Evolutionary conservation across 306 rosid species (phyloP), one percentile per base, ranked within the genome.

Genomic region (Castanopsis chinensis): DNA sequence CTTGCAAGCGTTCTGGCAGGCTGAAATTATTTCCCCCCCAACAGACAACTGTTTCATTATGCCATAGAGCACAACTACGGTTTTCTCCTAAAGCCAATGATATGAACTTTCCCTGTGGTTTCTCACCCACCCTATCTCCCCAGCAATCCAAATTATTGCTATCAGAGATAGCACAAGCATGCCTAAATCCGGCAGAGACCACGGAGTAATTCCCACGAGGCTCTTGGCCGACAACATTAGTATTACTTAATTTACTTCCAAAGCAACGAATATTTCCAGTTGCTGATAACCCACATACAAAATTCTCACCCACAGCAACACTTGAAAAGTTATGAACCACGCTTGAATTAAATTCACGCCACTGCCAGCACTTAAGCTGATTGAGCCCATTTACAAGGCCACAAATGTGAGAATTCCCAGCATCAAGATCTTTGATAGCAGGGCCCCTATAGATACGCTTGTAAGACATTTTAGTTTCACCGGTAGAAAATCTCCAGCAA

Each of bases 401-500:
- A n/a, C 99, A 95, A 19, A 95, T 64, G 33, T 82, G 92, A 55
- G 92, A 89, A 55, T 84, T 88, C 15, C 96, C 92, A 5, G 93
- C 74, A 41, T 80, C 87, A 20, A 92, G 55, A 4, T 86, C 80
- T 6, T 54, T 77, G 21, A 95, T 41, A 4, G 83, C 17, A 0
- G 85, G 72, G 8, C 92, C 97, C 1, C 0, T 23, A 74, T 95
- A 88, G 69, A 95, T 41, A 14, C 83, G 83, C 80, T 86, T 95
- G 10, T 4, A 27, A 19, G 3, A 0, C 75, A 76, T 70, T 63
- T 30, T 69, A 1, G 89, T 68, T 4, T 84, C 87, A 82, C 85
- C 83, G 55, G 73, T 33, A 59, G 94, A 89, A 84, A 91, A 91
- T 83, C 98, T 89, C 99, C 98, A 95, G 85, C 99, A 95, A 0